Conservation (phyloP, 116 monocot genomes). For the Papilionanthe hybrid region DNA sequence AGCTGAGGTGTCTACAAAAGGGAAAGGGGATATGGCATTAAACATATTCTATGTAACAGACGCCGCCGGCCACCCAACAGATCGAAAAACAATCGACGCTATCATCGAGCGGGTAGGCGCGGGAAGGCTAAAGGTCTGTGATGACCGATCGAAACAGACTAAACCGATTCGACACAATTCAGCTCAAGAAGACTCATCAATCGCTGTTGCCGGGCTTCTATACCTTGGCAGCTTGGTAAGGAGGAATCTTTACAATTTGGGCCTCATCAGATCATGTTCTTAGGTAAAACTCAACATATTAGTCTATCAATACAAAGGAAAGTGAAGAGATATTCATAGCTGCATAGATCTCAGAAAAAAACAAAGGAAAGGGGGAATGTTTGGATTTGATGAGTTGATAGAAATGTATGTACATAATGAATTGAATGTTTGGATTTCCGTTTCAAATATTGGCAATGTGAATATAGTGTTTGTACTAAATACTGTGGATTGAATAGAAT, state of each 20-base stretch:
- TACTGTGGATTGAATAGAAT: too few relatives aligned
- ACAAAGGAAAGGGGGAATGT: too few relatives aligned
- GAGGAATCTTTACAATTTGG: slow-evolving; percentile 52
- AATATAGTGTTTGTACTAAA: too few relatives aligned
- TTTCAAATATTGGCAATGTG: too few relatives aligned
- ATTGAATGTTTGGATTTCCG: too few relatives aligned
- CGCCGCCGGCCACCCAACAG: slow-evolving; percentile 25
- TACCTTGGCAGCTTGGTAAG: slow-evolving; percentile 43
- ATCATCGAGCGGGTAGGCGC: slow-evolving; percentile 31
- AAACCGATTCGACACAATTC: not conserved
- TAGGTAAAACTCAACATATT: not conserved
- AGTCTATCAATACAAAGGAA: too few relatives aligned
- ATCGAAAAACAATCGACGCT: slow-evolving; percentile 21
- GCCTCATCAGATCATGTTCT: slow-evolving; percentile 50
- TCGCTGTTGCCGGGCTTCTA: slow-evolving; percentile 25
- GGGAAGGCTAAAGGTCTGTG: slow-evolving; percentile 23
- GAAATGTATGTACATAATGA: too few relatives aligned
- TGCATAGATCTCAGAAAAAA: too few relatives aligned
- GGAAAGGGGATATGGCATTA: slow-evolving; percentile 21
- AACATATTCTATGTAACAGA: slow-evolving; percentile 52
- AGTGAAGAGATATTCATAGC: too few relatives aligned
- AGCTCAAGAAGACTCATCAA: not conserved
- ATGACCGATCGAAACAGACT: not conserved
- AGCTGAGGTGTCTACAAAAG: slow-evolving; percentile 43
- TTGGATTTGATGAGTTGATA: too few relatives aligned